Conservation (phyloP, 2,329 filamentous ascomycete species). For the Trichoderma sp. region DNA sequence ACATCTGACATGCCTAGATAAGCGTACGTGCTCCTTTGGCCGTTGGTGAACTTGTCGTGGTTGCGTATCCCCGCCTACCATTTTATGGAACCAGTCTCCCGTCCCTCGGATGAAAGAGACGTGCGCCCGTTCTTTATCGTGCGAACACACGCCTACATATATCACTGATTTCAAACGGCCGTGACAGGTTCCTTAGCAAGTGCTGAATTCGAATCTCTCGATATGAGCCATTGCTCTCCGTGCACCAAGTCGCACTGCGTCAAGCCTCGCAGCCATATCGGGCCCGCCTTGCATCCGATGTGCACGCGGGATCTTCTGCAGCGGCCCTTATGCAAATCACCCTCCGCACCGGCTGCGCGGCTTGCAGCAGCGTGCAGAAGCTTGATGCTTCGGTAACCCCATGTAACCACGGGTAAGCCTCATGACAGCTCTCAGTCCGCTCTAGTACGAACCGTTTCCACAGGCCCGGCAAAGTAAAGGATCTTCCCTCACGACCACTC, state of each 20-base stretch:
- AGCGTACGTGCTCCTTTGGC: background rate
- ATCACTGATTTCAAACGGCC: background rate
- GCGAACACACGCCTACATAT: background rate
- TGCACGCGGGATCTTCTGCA: constrained; percentile 18
- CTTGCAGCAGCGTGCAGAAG: constrained; percentile 20
- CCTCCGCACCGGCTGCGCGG: constrained; percentile 8
- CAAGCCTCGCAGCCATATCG: constrained; percentile 8
- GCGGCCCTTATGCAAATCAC: constrained; percentile 21
- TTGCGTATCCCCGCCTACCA: background rate
- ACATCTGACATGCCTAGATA: background rate
- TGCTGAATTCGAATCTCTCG: background rate
- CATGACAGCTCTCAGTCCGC: constrained; percentile 2
- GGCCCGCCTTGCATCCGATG: constrained; percentile 15
- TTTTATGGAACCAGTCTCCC: background rate
- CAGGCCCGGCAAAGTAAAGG: background rate
- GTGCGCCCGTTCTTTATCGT: background rate
- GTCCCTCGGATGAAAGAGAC: background rate
- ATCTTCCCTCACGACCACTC: background rate
- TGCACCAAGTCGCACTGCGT: background rate
- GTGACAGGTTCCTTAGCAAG: background rate
- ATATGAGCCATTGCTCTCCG: background rate
- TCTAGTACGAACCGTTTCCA: background rate
- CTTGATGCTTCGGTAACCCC: background rate
- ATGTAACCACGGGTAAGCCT: constrained; percentile 19
- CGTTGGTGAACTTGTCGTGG: background rate